Conservation (phyloP, 1,139 yeast species). For the Candida buenavistaensis region DNA sequence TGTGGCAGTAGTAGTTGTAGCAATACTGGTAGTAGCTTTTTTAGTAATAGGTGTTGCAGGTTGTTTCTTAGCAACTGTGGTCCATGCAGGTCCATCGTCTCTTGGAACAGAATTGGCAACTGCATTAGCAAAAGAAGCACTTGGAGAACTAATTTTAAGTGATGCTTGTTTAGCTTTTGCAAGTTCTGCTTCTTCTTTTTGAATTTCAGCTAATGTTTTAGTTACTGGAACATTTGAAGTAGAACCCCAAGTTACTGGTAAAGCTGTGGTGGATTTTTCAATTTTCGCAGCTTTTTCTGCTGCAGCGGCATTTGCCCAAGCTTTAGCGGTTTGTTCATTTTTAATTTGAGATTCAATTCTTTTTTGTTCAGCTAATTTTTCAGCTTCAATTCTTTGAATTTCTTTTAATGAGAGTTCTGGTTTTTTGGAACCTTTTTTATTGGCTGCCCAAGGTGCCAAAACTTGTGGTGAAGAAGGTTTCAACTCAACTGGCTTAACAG, state of each 20-base stretch:
- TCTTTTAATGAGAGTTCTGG: constrained; percentile 65
- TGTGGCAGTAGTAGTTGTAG: constrained; percentile 20
- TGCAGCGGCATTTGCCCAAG: constrained; percentile 24
- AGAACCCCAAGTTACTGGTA: constrained; percentile 61
- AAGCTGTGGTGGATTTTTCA: constrained; percentile 23
- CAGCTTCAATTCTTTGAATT: constrained; percentile 69
- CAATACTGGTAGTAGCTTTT: constrained; percentile 21
- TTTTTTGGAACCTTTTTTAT: constrained; percentile 21
- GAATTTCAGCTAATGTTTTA: constrained; percentile 47
- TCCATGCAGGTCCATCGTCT: constrained; percentile 45
- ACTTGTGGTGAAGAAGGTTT: constrained; percentile 24
- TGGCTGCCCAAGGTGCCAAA: constrained; percentile 20
- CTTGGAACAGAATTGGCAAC: constrained; percentile 26
- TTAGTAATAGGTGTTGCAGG: constrained; percentile 19
- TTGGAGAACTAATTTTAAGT: constrained; percentile 11
- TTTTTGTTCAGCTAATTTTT: constrained; percentile 42
- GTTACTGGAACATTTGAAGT: constrained; percentile 21
- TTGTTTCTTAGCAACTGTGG: constrained; percentile 34
- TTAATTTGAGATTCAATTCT: constrained; percentile 33
- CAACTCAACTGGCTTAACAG: constrained; percentile 11
- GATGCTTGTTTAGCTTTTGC: constrained; percentile 27
- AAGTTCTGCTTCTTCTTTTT: constrained; percentile 46
- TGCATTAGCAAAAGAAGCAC: constrained; percentile 33
- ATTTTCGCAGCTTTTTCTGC: constrained; percentile 22
- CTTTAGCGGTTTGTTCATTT: constrained; percentile 28